Conservation (phyloP, 1,139 yeast species). For the Nakaseomyces uthaithaninus region DNA sequence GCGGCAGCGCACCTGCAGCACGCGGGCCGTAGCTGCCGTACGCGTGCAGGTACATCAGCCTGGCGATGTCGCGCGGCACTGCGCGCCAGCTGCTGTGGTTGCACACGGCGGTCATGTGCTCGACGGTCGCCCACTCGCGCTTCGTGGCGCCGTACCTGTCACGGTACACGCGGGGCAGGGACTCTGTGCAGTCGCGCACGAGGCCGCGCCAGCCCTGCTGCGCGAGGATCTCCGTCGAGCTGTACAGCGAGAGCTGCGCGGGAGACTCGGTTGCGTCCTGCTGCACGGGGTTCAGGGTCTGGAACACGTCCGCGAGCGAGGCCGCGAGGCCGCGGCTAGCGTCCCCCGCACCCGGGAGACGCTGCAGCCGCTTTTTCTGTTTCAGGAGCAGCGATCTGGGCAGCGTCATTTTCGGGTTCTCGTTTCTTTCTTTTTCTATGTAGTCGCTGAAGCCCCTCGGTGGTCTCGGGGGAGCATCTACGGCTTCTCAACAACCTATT, state of each 20-base stretch:
- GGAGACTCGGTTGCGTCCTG: neutral
- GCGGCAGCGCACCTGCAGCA: too few relatives aligned
- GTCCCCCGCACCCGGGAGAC: too few relatives aligned
- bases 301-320: neutral
- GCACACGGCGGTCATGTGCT: neutral
- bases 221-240: too few relatives aligned
- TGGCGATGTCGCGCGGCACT: neutral
- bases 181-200: too few relatives aligned
- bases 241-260: neutral
- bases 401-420: neutral
- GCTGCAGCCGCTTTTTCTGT: conserved; percentile 4
- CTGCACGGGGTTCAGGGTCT: neutral
- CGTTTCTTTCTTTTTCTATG: too few relatives aligned
- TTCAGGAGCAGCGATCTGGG: conserved; percentile 4
- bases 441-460: too few relatives aligned
- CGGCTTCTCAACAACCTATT: too few relatives aligned
- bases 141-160: neutral
- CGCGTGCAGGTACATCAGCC: conserved; percentile 1
- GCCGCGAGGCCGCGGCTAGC: too few relatives aligned
- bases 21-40: conserved; percentile 1
- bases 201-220: too few relatives aligned
- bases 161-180: too few relatives aligned
- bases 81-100: neutral
- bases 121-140: neutral
- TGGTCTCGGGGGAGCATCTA: too few relatives aligned